Evolutionary conservation across 2,329 filamentous ascomycete species (phyloP), one percentile per base, ranked within the genome.

Genomic region (Ceratocystis destructans): DNA sequence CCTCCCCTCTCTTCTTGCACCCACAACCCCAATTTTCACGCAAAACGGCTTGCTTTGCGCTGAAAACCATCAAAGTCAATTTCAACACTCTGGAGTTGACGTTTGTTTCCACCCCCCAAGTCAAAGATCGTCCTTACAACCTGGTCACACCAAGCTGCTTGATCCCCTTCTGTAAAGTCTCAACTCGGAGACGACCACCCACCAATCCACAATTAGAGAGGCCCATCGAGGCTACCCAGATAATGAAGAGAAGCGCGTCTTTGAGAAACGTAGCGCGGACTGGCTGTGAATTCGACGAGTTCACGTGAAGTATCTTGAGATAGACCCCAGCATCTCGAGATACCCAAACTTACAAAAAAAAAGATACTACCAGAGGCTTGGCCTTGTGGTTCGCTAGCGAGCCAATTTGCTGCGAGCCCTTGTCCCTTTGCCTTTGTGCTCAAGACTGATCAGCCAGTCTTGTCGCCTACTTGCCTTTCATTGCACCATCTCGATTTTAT

Each of bases 251-350:
- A 68, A 68, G 64, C 67, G 67, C 67, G 67, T 64, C 65, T 64
- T 68, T 68, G 64, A 68, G 67, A 68, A 68, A 68, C 67, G 63
- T 66, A 53, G 64, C 55, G 44, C 67, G 67, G 67, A 68, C 67
- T 68, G 67, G 67, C 67, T 68, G 67, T 68, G 67, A 68, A 68
- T 68, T 68, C 53, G 67, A 68, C 67, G 67, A 68, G 64, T 68
- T 68, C 67, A 68, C 67, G 67, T 68, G 67, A 68, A 64, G 57
- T 37, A 63, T 31, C 61, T 50, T 37, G 55, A 50, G 61, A 63
- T 48, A 48, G 20, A 17, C 37, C 17, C 31, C 41, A 33, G 61
- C 61, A 63, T 50, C 61, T 63, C 31, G 31, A 50, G 61, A 63
- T 48, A 46, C 46, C 46, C 61, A 50, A 33, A 48, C 31, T 17